These are phyloP conservation scores for Phyllosticta ampelicida DNA, from an alignment of 2,329 filamentous ascomycete species.

Conservation along the genomic window DNA sequence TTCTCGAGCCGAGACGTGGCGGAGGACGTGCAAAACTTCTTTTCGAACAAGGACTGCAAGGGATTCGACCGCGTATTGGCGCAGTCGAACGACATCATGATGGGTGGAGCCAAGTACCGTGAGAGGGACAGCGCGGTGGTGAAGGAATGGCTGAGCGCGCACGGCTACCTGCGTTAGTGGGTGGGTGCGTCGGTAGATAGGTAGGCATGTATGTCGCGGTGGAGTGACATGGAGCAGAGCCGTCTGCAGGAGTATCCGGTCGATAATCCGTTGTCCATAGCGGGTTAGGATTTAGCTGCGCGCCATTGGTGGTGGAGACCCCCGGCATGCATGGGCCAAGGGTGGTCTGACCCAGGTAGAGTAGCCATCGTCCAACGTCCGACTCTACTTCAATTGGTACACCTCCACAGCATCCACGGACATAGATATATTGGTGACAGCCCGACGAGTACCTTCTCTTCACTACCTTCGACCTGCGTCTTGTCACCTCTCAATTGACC, in stretches of 20 bases:
- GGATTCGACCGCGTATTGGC: slow-evolving; percentile 78
- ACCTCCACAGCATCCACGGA: slow-evolving; percentile 6
- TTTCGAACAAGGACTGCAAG: slow-evolving; percentile 72
- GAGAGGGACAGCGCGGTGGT: slow-evolving; percentile 62
- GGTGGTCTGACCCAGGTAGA: slow-evolving; percentile 6
- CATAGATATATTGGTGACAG: slow-evolving; percentile 9
- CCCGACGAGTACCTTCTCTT: not conserved
- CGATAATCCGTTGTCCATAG: too few species aligned
- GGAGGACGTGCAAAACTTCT: slow-evolving; percentile 74
- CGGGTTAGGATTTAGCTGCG: not conserved
- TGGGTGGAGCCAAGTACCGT: slow-evolving; percentile 72
- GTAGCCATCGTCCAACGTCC: slow-evolving; percentile 8
- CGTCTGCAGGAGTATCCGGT: too few species aligned
- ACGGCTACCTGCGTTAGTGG: slow-evolving; percentile 38
- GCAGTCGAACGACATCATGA: slow-evolving; percentile 77
- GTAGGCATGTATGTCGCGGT: too few species aligned
- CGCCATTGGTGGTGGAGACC: not conserved
- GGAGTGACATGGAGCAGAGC: too few species aligned
- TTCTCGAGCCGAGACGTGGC: slow-evolving; percentile 62
- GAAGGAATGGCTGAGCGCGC: slow-evolving; percentile 64
- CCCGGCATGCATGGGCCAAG: not conserved
- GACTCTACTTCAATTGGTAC: slow-evolving; percentile 1
- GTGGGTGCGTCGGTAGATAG: not conserved
- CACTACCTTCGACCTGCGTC: not conserved
- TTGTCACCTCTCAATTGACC: not conserved